Evolutionary conservation across 2,329 filamentous ascomycete species (phyloP).

Genomic region (Apiospora koreana): DNA sequence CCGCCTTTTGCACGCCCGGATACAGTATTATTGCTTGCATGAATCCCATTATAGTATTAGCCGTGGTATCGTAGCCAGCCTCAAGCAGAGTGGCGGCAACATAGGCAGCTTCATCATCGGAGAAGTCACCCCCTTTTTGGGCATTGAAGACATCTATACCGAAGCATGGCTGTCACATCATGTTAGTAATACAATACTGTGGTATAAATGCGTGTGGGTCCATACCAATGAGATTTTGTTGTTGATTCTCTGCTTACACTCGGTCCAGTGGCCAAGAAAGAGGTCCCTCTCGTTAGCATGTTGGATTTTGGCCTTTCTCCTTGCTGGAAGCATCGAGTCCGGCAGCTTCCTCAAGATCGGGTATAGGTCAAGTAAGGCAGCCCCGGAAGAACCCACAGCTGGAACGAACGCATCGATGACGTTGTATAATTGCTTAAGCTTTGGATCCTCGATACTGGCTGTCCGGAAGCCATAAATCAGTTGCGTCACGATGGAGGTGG

Average conservation of each 20-base stretch:
- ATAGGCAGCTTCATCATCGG: constrained; percentile 35
- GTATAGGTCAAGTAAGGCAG: constrained; percentile 47
- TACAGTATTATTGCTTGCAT: constrained; percentile 49
- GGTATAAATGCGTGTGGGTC: not conserved
- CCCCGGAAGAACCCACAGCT: constrained; percentile 24
- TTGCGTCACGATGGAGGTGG: constrained; percentile 48
- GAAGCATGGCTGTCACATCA: constrained; percentile 23
- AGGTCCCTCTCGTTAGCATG: constrained; percentile 44
- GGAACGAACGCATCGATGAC: constrained; percentile 36
- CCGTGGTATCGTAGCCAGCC: constrained; percentile 43
- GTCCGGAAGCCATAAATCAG: constrained; percentile 51
- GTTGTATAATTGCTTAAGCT: constrained; percentile 43
- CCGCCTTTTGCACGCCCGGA: constrained; percentile 48
- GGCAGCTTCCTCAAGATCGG: constrained; percentile 47
- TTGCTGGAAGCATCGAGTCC: constrained; percentile 39
- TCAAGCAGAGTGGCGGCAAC: constrained; percentile 28
- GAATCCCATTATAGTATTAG: constrained; percentile 47
- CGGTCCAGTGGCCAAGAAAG: constrained; percentile 40
- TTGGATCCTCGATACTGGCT: constrained; percentile 35
- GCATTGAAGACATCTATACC: constrained; percentile 25
- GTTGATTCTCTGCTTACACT: constrained; percentile 35
- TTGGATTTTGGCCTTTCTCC: constrained; percentile 40
- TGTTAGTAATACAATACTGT: not conserved
- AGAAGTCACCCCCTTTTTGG: constrained; percentile 32
- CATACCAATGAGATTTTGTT: constrained; percentile 29